These are phyloP conservation scores for Calonectria fujianensis DNA, from an alignment of 2,329 filamentous ascomycete genomes.

Conservation along the genomic window DNA sequence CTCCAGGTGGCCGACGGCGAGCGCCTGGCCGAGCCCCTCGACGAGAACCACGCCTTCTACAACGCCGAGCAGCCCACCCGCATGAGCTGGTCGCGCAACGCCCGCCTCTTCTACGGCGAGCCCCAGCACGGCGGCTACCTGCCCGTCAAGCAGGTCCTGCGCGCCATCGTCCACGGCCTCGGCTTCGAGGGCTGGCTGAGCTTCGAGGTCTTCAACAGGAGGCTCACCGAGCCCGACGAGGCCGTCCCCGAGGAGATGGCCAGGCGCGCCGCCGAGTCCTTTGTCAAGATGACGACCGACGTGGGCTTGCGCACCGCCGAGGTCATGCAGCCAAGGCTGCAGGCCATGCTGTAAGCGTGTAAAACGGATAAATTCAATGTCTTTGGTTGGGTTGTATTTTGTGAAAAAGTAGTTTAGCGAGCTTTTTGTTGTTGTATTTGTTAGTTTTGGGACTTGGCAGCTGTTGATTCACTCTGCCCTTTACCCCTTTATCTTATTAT, in stretches of 20 bases:
- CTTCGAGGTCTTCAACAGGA: slow-evolving; percentile 78
- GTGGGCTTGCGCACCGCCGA: slow-evolving; percentile 57
- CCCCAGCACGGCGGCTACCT: slow-evolving; percentile 79
- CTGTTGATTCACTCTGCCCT: too few relatives aligned
- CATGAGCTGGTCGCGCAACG: slow-evolving; percentile 88
- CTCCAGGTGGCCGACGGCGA: slow-evolving; percentile 87
- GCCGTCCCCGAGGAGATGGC: slow-evolving; percentile 76
- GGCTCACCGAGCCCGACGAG: slow-evolving; percentile 71
- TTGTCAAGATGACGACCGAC: slow-evolving; percentile 65
- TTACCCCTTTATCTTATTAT: not conserved
- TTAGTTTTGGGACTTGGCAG: not conserved
- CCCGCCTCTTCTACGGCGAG: slow-evolving; percentile 76
- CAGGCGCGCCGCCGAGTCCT: slow-evolving; percentile 72
- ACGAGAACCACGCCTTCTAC: slow-evolving; percentile 63
- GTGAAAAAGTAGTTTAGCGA: slow-evolving; percentile 23
- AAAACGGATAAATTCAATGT: not conserved
- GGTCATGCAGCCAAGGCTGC: slow-evolving; percentile 52
- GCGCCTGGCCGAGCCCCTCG: slow-evolving; percentile 76
- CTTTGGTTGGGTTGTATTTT: not conserved
- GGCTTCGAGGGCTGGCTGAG: slow-evolving; percentile 83
- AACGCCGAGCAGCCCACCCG: slow-evolving; percentile 63
- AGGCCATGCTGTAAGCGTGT: slow-evolving; percentile 58
- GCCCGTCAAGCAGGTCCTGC: slow-evolving; percentile 77
- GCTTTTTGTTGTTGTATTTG: not conserved
- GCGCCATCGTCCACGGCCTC: slow-evolving; percentile 77